These are phyloP conservation scores for Gomphus bonarii DNA, from an alignment of 1,284 basidiomycete genomes.

Conservation along the genomic window DNA sequence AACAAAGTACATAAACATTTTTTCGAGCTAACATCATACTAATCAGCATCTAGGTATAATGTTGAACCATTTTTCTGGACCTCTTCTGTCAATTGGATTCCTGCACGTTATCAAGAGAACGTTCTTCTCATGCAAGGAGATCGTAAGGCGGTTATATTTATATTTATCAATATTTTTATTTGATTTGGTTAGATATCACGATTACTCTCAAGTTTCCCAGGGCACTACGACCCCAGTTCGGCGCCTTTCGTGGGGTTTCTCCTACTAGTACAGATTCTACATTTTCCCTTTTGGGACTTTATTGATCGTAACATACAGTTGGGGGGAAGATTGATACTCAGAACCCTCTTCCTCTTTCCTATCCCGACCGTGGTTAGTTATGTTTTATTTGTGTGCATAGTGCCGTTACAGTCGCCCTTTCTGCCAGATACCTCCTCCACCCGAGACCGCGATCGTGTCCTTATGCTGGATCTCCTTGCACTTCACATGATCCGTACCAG, in stretches of 20 bases:
- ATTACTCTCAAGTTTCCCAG: conserved; percentile 33
- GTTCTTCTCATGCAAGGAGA: conserved; percentile 25
- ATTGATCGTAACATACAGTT: not conserved
- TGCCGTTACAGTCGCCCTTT: not conserved
- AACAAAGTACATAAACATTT: conserved; percentile 23
- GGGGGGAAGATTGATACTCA: conserved; percentile 9
- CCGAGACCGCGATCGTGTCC: not conserved
- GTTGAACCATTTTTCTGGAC: conserved; percentile 46
- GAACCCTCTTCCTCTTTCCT: conserved; percentile 4
- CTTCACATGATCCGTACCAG: conserved; percentile 7
- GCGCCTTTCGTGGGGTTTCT: not conserved
- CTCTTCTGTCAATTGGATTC: conserved; percentile 39
- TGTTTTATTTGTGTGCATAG: not conserved
- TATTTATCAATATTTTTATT: not conserved
- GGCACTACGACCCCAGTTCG: not conserved
- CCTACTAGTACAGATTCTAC: not conserved
- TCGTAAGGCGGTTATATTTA: conserved; percentile 25
- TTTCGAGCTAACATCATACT: not conserved
- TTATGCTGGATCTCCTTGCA: conserved; percentile 10
- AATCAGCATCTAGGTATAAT: conserved; percentile 27
- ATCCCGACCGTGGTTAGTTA: not conserved
- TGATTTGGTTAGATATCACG: conserved; percentile 33
- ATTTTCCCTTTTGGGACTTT: not conserved
- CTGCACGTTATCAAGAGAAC: conserved; percentile 36
- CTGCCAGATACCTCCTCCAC: not conserved